Evolutionary conservation across 768 basidiomycete genomes (phyloP).

Genomic region (Suillus sp.): DNA sequence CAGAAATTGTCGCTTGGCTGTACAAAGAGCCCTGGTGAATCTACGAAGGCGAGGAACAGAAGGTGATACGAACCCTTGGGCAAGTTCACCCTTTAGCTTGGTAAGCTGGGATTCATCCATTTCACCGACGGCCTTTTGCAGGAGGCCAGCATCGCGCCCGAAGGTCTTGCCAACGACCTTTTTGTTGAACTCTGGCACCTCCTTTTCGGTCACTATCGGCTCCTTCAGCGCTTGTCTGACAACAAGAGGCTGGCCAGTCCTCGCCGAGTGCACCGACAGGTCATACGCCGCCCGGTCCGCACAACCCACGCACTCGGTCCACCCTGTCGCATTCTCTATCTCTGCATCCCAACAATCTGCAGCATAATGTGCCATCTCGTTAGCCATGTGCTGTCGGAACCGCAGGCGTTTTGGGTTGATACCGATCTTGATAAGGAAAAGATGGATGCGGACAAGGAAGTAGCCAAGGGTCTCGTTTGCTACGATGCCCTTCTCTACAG

Average conservation of each 20-base stretch:
- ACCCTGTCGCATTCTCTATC: constrained; percentile 81
- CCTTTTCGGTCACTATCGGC: constrained; percentile 80
- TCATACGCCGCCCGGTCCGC: constrained; percentile 98
- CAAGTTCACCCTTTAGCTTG: constrained; percentile 70
- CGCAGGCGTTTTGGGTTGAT: constrained; percentile 81
- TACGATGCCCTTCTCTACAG: constrained; percentile 81
- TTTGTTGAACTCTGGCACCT: constrained; percentile 81
- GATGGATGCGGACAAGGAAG: constrained; percentile 90
- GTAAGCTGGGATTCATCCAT: constrained; percentile 68
- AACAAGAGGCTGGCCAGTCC: constrained; percentile 82
- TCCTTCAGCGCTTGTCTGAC: constrained; percentile 87
- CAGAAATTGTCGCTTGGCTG: constrained; percentile 57
- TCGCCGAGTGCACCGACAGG: constrained; percentile 82
- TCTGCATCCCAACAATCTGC: constrained; percentile 99
- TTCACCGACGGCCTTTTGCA: constrained; percentile 64
- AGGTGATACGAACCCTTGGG: constrained; percentile 55
- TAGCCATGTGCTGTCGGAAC: constrained; percentile 97
- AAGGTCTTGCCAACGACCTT: constrained; percentile 88
- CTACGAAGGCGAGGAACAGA: neutral
- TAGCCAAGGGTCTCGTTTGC: constrained; percentile 98
- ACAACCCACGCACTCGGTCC: constrained; percentile 99
- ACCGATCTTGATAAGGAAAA: constrained; percentile 89
- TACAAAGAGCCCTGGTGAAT: constrained; percentile 13
- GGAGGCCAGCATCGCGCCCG: constrained; percentile 73
- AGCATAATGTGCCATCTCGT: constrained; percentile 99